Percentiles rank a stretch among this genome's conserved stretches.
Evolutionary conservation across 2,329 filamentous ascomycete species (phyloP).

Genomic region (Paradendryphiella salina): DNA sequence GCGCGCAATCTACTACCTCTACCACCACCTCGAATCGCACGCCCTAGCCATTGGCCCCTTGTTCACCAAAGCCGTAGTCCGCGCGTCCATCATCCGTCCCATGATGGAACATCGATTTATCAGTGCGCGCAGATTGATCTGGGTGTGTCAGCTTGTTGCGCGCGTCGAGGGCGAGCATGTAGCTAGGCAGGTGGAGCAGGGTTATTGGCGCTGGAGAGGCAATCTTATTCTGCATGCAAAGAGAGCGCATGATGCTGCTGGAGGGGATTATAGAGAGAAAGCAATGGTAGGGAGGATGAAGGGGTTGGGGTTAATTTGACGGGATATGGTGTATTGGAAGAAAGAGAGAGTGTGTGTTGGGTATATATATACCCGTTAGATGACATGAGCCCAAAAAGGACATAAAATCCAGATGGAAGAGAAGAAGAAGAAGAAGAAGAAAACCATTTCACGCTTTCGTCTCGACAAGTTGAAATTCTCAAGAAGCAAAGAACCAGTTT

Average conservation of each 20-base stretch:
- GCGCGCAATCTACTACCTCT: conserved; percentile 37
- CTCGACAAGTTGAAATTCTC: too few relatives aligned
- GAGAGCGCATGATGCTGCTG: conserved; percentile 16
- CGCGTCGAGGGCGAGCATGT: conserved; percentile 35
- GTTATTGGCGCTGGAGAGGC: conserved; percentile 37
- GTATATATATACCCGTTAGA: neutral
- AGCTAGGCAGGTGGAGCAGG: conserved; percentile 33
- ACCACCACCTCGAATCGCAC: conserved; percentile 29
- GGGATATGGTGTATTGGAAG: too few relatives aligned
- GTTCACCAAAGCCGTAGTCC: conserved; percentile 37
- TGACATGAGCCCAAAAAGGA: neutral
- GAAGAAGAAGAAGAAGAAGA: neutral
- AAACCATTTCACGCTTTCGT: too few relatives aligned
- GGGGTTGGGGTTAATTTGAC: conserved; percentile 34
- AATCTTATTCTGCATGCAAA: conserved; percentile 35
- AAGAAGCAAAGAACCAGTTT: too few relatives aligned
- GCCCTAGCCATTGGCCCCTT: conserved; percentile 32
- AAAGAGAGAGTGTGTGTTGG: neutral
- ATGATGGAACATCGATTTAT: conserved; percentile 37
- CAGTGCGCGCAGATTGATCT: conserved; percentile 32
- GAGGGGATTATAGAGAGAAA: conserved; percentile 23
- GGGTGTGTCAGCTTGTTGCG: conserved; percentile 37
- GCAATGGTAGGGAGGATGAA: conserved; percentile 39
- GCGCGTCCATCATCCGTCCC: conserved; percentile 30
- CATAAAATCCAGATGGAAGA: neutral